Conservation (phyloP, 306 rosid genomes). For the Astragalus glycyphyllos region DNA sequence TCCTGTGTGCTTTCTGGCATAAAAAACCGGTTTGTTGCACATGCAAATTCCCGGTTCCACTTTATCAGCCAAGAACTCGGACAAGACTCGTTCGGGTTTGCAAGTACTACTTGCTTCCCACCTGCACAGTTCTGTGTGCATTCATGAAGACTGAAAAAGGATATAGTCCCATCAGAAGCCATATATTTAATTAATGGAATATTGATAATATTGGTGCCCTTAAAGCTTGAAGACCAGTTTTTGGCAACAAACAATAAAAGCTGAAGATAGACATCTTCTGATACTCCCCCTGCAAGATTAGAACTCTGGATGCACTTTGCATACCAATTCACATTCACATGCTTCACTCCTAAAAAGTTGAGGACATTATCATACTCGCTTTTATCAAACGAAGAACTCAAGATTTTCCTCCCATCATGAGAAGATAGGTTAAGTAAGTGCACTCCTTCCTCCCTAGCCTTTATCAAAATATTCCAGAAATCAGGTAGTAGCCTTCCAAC, state of each 20-base stretch:
- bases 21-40: slow-evolving; percentile 42
- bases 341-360: slow-evolving; percentile 57
- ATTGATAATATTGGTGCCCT: slow-evolving; percentile 41
- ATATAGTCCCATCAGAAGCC: slow-evolving; percentile 45
- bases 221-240: slow-evolving; percentile 53
- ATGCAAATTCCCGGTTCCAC: slow-evolving; percentile 57
- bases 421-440: slow-evolving; percentile 57
- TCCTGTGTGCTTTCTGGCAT: slow-evolving; percentile 62
- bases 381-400: slow-evolving; percentile 61
- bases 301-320: slow-evolving; percentile 71
- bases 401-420: slow-evolving; percentile 54
- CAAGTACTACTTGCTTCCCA: slow-evolving; percentile 40
- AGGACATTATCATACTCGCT: slow-evolving; percentile 50
- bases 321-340: slow-evolving; percentile 64
- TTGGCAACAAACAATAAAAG: slow-evolving; percentile 62
- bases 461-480: slow-evolving; percentile 60
- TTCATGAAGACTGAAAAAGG: slow-evolving; percentile 47
- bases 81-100: slow-evolving; percentile 18
- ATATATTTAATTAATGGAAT: slow-evolving; percentile 61
- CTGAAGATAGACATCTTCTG: slow-evolving; percentile 57
- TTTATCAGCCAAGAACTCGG: slow-evolving; percentile 62
- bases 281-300: slow-evolving; percentile 57
- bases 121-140: background rate
- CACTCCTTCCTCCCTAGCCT: slow-evolving; percentile 50
- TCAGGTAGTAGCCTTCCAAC: slow-evolving; percentile 66